Percentiles rank a stretch among this genome's conserved stretches.
Conservation (phyloP, 2,329 filamentous ascomycete genomes). For the Pseudogymnoascus sp. region DNA sequence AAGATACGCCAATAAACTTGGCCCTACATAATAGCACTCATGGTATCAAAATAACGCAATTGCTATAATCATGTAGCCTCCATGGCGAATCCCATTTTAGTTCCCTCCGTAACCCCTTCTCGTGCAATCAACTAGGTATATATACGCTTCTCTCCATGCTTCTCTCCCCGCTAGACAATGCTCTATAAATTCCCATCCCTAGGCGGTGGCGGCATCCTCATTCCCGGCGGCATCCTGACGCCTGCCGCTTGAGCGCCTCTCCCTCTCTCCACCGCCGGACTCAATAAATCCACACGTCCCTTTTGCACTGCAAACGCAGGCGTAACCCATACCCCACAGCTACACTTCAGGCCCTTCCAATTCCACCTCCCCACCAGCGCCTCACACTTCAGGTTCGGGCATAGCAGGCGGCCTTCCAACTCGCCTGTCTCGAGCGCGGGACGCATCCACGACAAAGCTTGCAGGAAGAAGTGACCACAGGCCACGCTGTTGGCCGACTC, state of each 20-base stretch:
- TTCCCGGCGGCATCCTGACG: conserved; percentile 50
- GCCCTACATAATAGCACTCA: conserved; percentile 1
- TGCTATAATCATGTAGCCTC: background rate
- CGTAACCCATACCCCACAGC: conserved; percentile 82
- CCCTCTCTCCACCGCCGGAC: conserved; percentile 8
- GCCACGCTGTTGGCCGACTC: conserved; percentile 24
- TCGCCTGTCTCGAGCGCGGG: conserved; percentile 70
- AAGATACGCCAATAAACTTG: background rate
- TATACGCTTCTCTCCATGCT: background rate
- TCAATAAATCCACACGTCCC: conserved; percentile 60
- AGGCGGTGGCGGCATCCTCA: conserved; percentile 27
- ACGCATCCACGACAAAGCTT: conserved; percentile 94
- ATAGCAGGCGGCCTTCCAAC: conserved; percentile 76
- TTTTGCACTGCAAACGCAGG: conserved; percentile 83
- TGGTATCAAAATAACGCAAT: conserved; percentile 2
- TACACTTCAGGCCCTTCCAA: conserved; percentile 93
- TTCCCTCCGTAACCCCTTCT: background rate
- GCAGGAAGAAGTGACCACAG: conserved; percentile 85
- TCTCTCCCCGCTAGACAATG: background rate
- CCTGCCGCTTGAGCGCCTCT: conserved; percentile 26
- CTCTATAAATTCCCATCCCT: conserved; percentile 3
- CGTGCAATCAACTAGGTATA: background rate
- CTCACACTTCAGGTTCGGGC: conserved; percentile 70
- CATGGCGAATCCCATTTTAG: background rate
- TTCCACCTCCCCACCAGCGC: conserved; percentile 86